Evolutionary conservation across 768 basidiomycete genomes (phyloP), one percentile per base, ranked within the genome.

Genomic region (Tephrocybe sp.): DNA sequence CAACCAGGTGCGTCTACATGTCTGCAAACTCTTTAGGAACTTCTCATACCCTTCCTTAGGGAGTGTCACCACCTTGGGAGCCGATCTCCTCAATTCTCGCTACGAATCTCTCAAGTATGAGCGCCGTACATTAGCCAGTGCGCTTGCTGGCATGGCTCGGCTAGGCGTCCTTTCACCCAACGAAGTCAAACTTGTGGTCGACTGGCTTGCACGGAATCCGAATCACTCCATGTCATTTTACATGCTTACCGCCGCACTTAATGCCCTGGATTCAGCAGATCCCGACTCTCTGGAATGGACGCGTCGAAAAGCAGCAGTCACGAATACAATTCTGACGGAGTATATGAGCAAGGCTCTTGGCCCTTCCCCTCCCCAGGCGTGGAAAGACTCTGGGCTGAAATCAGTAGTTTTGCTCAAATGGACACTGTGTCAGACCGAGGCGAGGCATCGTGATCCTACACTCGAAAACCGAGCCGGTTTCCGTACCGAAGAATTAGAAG

Each of bases 391-490:
- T 1, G 82, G 83, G 1, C 67, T 95, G 13, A 88, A 86, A 59
- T 84, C 90, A 0, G 75, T 78, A 1, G 60, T 94, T 4, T 67
- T 87, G n/a, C 75, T 97, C 31, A 90, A 91, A 61, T 94, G 91
- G 91, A 87, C 91, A 0, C 73, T 94, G 50, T 91, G 91, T 64
- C 71, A 92, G 56, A 84, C 90, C 1, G 84, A 90, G 54, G 77
- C 82, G 5, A 76, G 91, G 21, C 83, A 86, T 61, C 77, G 79
- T 16, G 82, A 90, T 57, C 69, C 81, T 1, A 73, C 76, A 3
- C 65, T 93, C 30, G 85, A 88, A 56, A 75, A 80, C 56, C 72
- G 74, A 24, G 73, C 71, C 5, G 88, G 83, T 2, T 86, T 84
- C 67, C 82, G 75, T 53, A 84, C 88, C 1, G 88, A 91, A 45